Percentiles rank a stretch among this genome's conserved stretches.
Evolutionary conservation across 345 rosid genomes (phyloP).

Genomic region (Turritis glabra): DNA sequence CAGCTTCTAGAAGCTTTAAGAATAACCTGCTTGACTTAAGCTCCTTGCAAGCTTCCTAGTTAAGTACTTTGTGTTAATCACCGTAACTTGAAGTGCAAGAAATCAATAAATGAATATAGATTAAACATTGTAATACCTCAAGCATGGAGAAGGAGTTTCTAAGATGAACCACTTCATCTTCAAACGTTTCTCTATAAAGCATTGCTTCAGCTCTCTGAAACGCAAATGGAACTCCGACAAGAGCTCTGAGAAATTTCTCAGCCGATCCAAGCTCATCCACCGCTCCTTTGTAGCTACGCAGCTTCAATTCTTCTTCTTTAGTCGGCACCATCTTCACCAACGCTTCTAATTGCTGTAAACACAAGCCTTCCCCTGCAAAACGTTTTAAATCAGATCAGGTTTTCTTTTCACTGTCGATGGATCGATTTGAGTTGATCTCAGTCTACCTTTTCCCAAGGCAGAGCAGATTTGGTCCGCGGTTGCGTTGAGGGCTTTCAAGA

Average conservation of each 20-base stretch:
- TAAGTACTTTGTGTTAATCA: slow-evolving; percentile 19
- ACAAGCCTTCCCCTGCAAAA: slow-evolving; percentile 66
- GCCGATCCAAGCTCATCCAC: slow-evolving; percentile 82
- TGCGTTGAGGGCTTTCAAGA: slow-evolving; percentile 74
- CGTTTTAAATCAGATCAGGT: background rate
- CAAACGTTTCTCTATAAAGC: slow-evolving; percentile 88
- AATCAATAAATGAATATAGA: slow-evolving; percentile 4
- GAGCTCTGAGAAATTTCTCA: slow-evolving; percentile 65
- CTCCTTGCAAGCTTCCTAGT: slow-evolving; percentile 95
- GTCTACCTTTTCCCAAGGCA: slow-evolving; percentile 72
- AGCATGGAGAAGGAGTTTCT: slow-evolving; percentile 90
- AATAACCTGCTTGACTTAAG: slow-evolving; percentile 90
- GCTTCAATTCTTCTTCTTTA: slow-evolving; percentile 86
- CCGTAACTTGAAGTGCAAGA: slow-evolving; percentile 15
- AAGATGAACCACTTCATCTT: slow-evolving; percentile 87
- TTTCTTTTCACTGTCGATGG: too few species aligned
- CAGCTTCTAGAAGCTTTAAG: slow-evolving; percentile 87
- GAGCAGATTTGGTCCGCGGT: slow-evolving; percentile 76
- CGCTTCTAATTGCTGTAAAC: slow-evolving; percentile 84
- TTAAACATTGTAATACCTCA: slow-evolving; percentile 23
- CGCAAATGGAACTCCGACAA: slow-evolving; percentile 68
- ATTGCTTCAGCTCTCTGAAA: slow-evolving; percentile 79
- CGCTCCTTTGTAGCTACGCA: slow-evolving; percentile 65
- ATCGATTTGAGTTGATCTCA: background rate
- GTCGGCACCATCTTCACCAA: slow-evolving; percentile 88